These are phyloP conservation scores for Prunus salicina DNA, from an alignment of 306 rosid species.

Conservation along the genomic window DNA sequence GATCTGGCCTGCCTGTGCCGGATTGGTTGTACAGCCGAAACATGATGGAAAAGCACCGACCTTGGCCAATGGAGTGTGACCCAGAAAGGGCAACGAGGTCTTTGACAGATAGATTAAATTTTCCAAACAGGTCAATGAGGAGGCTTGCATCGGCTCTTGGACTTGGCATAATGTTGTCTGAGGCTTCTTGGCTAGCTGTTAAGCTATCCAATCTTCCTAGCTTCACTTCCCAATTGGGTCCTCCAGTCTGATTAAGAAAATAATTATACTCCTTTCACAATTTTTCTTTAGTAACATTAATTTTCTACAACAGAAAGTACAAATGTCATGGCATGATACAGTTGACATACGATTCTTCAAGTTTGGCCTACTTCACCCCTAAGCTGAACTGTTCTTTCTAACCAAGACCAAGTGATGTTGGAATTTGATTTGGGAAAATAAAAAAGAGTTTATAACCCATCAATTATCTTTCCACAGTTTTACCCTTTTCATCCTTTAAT, in stretches of 20 bases:
- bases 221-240: constrained; percentile 79
- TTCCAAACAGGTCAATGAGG: constrained; percentile 59
- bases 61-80: constrained; percentile 82
- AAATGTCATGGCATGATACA: not conserved
- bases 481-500: too few relatives aligned
- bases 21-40: constrained; percentile 85
- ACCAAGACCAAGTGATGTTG: not conserved
- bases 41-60: constrained; percentile 87
- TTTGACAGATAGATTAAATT: constrained; percentile 42
- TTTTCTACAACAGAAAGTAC: too few relatives aligned
- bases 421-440: not conserved
- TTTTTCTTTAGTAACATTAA: not conserved
- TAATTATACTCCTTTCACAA: not conserved
- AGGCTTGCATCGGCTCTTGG: constrained; percentile 75
- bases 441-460: too few relatives aligned
- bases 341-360: not conserved
- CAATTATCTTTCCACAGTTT: too few relatives aligned
- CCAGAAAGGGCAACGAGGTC: constrained; percentile 89
- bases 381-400: not conserved
- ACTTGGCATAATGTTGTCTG: constrained; percentile 75
- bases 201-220: constrained; percentile 87
- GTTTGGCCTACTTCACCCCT: too few relatives aligned
- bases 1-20: constrained; percentile 71
- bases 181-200: constrained; percentile 60
- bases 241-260: constrained; percentile 59